A percentile compares a stretch with the other conserved stretches of the same genome.
Evolutionary conservation across 768 basidiomycete species (phyloP).

Genomic region (Omphalotus guepiniiformis): DNA sequence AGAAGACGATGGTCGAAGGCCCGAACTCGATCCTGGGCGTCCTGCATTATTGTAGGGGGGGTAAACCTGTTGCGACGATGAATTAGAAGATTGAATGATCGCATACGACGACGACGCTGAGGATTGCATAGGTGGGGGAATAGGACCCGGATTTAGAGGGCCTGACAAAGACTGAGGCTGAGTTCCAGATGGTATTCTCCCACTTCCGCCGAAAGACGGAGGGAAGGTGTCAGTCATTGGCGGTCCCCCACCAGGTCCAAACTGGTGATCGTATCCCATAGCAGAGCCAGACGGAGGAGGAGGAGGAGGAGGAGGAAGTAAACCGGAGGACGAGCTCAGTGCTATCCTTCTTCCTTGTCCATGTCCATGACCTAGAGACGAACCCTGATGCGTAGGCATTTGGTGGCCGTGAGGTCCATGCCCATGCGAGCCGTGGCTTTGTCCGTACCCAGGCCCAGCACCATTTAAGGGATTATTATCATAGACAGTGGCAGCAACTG

Average conservation of each 20-base stretch:
- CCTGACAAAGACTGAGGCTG: neutral
- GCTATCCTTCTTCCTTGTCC: neutral
- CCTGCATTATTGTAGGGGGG: neutral
- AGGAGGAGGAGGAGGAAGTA: neutral
- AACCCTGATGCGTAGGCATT: neutral
- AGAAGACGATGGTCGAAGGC: neutral
- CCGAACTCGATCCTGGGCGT: neutral
- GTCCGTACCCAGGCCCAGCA: neutral
- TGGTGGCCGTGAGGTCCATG: neutral
- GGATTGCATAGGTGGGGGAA: neutral
- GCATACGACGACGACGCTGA: neutral
- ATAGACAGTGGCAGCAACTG: neutral
- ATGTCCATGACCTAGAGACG: neutral
- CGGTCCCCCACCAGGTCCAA: too few relatives aligned
- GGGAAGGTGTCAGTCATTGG: too few relatives aligned
- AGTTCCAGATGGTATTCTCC: too few relatives aligned
- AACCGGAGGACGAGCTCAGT: neutral
- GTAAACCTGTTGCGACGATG: neutral
- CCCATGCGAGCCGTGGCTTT: neutral
- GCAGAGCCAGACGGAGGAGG: neutral
- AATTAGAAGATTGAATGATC: neutral
- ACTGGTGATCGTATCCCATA: too few relatives aligned
- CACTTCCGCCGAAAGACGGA: too few relatives aligned
- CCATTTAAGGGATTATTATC: neutral
- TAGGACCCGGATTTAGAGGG: neutral